Evolutionary conservation across 768 basidiomycete species (phyloP).

Genomic region (Calocera viscosa): DNA sequence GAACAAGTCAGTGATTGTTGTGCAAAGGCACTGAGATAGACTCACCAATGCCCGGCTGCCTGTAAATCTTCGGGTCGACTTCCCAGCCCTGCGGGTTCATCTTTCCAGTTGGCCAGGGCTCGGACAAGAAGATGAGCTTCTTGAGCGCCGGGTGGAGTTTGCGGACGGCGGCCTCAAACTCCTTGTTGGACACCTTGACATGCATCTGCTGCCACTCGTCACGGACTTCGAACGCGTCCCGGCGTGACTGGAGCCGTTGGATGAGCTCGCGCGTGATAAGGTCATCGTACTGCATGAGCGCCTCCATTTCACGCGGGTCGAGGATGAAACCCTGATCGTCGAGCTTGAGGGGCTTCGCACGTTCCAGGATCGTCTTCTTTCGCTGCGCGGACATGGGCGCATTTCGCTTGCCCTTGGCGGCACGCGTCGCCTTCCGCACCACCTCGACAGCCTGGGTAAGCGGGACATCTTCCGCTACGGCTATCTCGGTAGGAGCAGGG

Average conservation of each 20-base stretch:
- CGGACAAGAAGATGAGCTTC: conserved; percentile 3
- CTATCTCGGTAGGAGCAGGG: background rate
- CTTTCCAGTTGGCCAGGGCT: conserved; percentile 1
- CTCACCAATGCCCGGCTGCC: conserved; percentile 7
- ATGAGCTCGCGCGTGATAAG: conserved; percentile 1
- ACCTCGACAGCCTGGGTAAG: conserved; percentile 2
- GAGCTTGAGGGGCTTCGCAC: background rate
- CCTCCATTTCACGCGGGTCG: background rate
- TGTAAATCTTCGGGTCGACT: conserved; percentile 2
- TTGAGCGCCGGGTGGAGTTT: conserved; percentile 3
- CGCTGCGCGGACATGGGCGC: conserved; percentile 6
- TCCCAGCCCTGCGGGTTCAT: conserved; percentile 8
- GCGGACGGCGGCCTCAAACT: background rate
- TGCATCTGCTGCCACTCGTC: conserved; percentile 5
- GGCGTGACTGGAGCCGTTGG: background rate
- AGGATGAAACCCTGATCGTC: conserved; percentile 6
- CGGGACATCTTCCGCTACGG: background rate
- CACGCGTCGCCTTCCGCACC: background rate
- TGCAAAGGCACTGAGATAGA: too few species aligned
- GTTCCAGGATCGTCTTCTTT: conserved; percentile 5
- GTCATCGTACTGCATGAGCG: conserved; percentile 6
- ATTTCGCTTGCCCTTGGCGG: background rate
- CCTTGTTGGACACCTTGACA: conserved; percentile 4
- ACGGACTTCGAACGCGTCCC: background rate
- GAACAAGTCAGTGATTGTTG: too few species aligned